phyloP scores from a whole-genome alignment of 2,329 filamentous ascomycete species.

The Colletotrichum trifolii region DNA sequence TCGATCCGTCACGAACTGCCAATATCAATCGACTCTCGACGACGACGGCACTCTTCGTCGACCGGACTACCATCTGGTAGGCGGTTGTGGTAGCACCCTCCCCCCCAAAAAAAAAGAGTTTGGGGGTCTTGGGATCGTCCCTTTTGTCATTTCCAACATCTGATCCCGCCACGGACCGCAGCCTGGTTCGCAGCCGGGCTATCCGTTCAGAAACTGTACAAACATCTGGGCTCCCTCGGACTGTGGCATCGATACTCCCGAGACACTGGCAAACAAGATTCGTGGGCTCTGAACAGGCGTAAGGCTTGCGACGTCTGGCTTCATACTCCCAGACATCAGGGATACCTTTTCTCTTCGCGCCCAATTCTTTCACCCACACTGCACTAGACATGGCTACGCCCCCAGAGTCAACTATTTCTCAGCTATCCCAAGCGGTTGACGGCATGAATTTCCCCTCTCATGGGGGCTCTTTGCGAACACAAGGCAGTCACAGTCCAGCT shows the following conservation, averaged over 20 bases:
- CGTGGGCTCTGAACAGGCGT: too few relatives aligned
- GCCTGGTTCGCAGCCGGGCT: slow-evolving; percentile 13
- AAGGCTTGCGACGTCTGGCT: too few relatives aligned
- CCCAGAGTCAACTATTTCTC: slow-evolving; percentile 15
- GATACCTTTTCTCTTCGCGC: too few relatives aligned
- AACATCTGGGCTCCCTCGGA: slow-evolving; percentile 16
- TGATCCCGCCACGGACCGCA: slow-evolving; percentile 14
- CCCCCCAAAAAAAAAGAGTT: neutral
- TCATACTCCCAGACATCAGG: too few relatives aligned
- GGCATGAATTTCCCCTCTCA: slow-evolving; percentile 31
- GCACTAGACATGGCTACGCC: slow-evolving; percentile 15
- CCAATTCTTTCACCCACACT: neutral
- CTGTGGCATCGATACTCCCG: slow-evolving; percentile 31
- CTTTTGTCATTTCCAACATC: neutral
- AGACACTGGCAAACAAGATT: slow-evolving; percentile 38
- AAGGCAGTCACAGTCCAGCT: slow-evolving; percentile 63
- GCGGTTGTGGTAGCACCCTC: too few relatives aligned
- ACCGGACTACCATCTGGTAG: neutral
- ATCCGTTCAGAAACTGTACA: slow-evolving; percentile 12
- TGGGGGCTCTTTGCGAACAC: slow-evolving; percentile 45
- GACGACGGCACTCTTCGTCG: neutral
- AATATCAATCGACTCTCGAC: neutral
- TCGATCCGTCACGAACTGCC: neutral
- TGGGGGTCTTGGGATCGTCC: neutral
- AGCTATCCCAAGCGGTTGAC: slow-evolving; percentile 36